Base-by-base conservation (phyloP, 805 yeast genomes). In the Cyberlindnera mrakii region DNA sequence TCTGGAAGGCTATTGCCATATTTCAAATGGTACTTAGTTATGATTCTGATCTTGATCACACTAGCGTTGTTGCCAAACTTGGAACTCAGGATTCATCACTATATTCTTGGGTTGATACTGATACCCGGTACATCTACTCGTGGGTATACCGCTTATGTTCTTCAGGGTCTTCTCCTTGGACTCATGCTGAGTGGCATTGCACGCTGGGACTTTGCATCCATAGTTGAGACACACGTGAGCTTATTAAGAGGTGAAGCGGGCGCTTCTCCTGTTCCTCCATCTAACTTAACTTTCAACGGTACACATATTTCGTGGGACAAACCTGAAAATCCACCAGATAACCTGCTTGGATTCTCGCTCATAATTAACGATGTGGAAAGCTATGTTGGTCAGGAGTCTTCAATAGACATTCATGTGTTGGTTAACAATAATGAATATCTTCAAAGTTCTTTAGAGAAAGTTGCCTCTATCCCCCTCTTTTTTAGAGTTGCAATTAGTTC, bases 131-230 rank as follows among this genome's bases (percentile, higher is more conserved):
- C 96, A 34, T 72, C 80, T 3, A 85, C 91, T 0, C 68, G 78
- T 50, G 90, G 93, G 0, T 58, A 75, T 33, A 70, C 85, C 0
- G 89, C 90, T 0, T 68, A 84, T 51, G 53, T 83, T 8, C 83
- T 86, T 57, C 96, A 90, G 59, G 98, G 97, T 2, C 74, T 91
- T 1, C 65, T 91, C 19, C 59, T 87, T 0, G 99, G 97, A 0
- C 67, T 91, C 36, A 72, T 85, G 39, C 69, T 89, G 6, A 83
- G 90, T 18, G 99, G 99, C 0, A 79, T 87, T 2, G 78, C 95
- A 0, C 69, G 95, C 43, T 91, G 99, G 99, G 97, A 93, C 43
- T 80, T 85, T 55, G 97, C 95, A 3, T 80, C 96, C 13, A 78
- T 91, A 44, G 79, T 85, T 1, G 96, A 91, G 57, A 86, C 96